Base-by-base conservation (phyloP, 2,329 filamentous ascomycete genomes). In the Botryotinia globosa region DNA sequence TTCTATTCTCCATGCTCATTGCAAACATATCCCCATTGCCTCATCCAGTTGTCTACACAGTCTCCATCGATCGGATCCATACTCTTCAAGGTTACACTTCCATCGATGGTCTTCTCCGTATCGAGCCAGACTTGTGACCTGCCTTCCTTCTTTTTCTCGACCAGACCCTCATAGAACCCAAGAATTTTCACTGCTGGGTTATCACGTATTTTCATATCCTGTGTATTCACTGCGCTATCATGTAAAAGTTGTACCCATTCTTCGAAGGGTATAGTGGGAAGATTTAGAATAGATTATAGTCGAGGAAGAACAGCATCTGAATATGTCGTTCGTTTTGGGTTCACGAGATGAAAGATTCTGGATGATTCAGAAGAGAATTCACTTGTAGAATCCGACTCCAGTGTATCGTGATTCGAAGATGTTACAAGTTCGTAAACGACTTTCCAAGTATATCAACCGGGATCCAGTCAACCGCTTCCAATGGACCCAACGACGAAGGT, bases 381-480 rank as follows among this genome's bases (percentile, higher is more conserved):
- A 2, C 12, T 45, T 14, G 61, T 6, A 1, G 29, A 16, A 18
- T n/a, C 3, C 1, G 1, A 25, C 4, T 4, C 34, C 3, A 29
- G 62, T 3, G 3, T 25, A 37, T 37, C 10, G 7, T 4, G 42
- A 2, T 14, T 3, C 22, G 7, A 37, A 16, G 32, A 18, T 3
- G 16, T 29, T 4, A 44, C 63, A 12, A 72, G 64, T 29, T 72
- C 70, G 10, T 67, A 32, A 10, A 72, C 9, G 25, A 59, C 51
- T 20, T 45, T 58, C 51, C 37, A 7, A 68, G 22, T 12, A 51
- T 14, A 16, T 72, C 51, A 7, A 68, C 70, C 0, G 42, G 70
- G 7, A 72, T 39, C 70, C 51, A 72, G 18, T 72, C 63, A 10
- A 72, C 44, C 3, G 77, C 75, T 37, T 83, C 77, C 4, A 73